Conservation (phyloP, 2,329 filamentous ascomycete species). For the Alternaria sp. region DNA sequence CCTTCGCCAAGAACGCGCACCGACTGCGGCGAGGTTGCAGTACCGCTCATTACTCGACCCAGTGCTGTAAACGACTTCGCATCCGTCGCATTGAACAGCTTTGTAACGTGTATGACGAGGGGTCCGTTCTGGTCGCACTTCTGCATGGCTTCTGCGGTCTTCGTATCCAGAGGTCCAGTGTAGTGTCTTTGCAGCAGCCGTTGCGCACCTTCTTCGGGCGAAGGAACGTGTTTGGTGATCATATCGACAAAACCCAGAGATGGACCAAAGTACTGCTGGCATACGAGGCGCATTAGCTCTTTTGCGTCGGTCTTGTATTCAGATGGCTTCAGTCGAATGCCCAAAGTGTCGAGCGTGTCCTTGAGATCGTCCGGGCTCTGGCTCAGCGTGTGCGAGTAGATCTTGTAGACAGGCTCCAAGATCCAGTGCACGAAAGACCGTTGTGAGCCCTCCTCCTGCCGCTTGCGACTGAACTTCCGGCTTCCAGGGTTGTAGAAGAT, state of each 20-base stretch:
- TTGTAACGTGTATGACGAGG: constrained; percentile 88
- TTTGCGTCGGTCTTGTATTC: constrained; percentile 91
- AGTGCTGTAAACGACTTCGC: constrained; percentile 91
- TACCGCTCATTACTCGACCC: constrained; percentile 91
- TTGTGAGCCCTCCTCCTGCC: constrained; percentile 77
- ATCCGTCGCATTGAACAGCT: constrained; percentile 88
- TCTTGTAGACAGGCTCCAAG: constrained; percentile 95
- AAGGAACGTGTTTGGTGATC: constrained; percentile 87
- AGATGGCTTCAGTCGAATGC: constrained; percentile 87
- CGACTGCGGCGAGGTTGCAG: constrained; percentile 78
- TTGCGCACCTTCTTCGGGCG: constrained; percentile 78
- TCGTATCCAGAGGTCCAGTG: constrained; percentile 85
- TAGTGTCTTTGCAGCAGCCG: constrained; percentile 85
- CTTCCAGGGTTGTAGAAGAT: constrained; percentile 93
- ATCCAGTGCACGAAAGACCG: constrained; percentile 94
- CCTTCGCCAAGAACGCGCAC: constrained; percentile 93
- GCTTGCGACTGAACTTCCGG: constrained; percentile 89
- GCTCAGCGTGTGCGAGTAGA: constrained; percentile 93
- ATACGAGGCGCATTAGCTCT: constrained; percentile 85
- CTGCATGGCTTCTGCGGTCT: constrained; percentile 79
- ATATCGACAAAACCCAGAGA: constrained; percentile 94
- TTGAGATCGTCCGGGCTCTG: constrained; percentile 86
- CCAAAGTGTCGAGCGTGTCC: constrained; percentile 76
- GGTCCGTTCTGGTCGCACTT: constrained; percentile 88
- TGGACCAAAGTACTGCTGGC: constrained; percentile 92